A percentile compares a stretch with the other conserved stretches of the same genome.
Conservation (phyloP, 2,329 filamentous ascomycete species). For the Ceratocystiopsis minuta region DNA sequence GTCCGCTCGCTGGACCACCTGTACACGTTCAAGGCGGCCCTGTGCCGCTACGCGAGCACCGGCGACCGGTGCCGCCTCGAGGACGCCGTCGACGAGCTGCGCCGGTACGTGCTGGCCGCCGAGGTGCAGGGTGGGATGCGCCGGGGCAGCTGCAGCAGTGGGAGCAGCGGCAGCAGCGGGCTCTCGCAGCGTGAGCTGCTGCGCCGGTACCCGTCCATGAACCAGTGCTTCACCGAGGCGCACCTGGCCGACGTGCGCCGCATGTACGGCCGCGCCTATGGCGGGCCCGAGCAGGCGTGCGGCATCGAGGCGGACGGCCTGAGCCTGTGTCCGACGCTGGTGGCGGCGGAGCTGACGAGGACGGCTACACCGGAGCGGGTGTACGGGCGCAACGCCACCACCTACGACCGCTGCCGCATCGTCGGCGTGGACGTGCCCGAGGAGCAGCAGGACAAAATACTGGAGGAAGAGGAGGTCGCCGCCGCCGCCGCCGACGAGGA, state of each 20-base stretch:
- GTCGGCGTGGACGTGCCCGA: slow-evolving; percentile 1
- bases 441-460: not conserved
- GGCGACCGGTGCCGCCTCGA: slow-evolving; percentile 29
- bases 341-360: too few species aligned
- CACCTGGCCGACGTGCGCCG: slow-evolving; percentile 35
- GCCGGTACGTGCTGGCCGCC: slow-evolving; percentile 37
- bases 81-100: slow-evolving; percentile 44
- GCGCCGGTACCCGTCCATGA: slow-evolving; percentile 34
- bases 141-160: slow-evolving; percentile 5
- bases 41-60: slow-evolving; percentile 36
- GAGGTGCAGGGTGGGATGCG: too few species aligned
- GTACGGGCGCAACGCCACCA: too few species aligned
- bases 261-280: slow-evolving; percentile 39
- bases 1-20: slow-evolving; percentile 42
- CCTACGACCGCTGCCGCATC: too few species aligned
- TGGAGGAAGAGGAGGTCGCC: not conserved
- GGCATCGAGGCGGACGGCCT: slow-evolving; percentile 26
- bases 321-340: slow-evolving; percentile 10
- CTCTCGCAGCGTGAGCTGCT: slow-evolving; percentile 33
- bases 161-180: slow-evolving; percentile 19
- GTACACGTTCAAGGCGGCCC: slow-evolving; percentile 45
- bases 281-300: slow-evolving; percentile 25
- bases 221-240: slow-evolving; percentile 26
- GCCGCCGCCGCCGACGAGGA: not conserved
- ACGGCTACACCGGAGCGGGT: too few species aligned